Conservation (phyloP, 352 stramenopile genomes). For the Hyaloperonospora arabidopsidis region DNA sequence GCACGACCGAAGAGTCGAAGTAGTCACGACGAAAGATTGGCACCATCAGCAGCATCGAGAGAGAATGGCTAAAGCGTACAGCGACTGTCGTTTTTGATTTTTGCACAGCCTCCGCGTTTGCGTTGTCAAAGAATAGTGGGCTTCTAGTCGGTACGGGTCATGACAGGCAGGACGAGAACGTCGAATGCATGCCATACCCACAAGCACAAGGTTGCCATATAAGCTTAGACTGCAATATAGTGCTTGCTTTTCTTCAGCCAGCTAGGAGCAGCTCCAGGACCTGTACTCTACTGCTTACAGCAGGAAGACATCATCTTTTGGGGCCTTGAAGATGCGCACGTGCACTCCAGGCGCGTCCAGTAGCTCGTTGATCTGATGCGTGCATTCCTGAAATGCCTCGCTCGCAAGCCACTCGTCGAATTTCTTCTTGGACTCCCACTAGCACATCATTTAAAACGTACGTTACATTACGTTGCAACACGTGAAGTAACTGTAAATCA, state of each 20-base stretch:
- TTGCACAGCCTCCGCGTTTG: slow-evolving; percentile 8
- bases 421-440: slow-evolving; percentile 76
- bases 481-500: neutral
- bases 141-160: slow-evolving; percentile 19
- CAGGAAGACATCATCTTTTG: slow-evolving; percentile 80
- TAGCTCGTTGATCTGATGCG: slow-evolving; percentile 75
- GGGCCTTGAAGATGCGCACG: slow-evolving; percentile 72
- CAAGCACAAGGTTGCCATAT: slow-evolving; percentile 7
- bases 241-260: slow-evolving; percentile 13
- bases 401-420: slow-evolving; percentile 75
- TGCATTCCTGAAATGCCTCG: slow-evolving; percentile 73
- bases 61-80: neutral
- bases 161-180: slow-evolving; percentile 8
- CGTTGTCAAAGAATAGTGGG: slow-evolving; percentile 11
- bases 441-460: neutral
- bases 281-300: slow-evolving; percentile 28
- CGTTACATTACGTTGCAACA: slow-evolving; percentile 5
- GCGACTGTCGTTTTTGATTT: slow-evolving; percentile 17
- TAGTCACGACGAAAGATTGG: slow-evolving; percentile 11
- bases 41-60: neutral
- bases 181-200: slow-evolving; percentile 14
- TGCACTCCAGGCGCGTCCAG: slow-evolving; percentile 75
- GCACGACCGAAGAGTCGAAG: slow-evolving; percentile 32
- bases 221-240: slow-evolving; percentile 18
- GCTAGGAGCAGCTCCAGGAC: neutral